Percentiles rank a stretch among this genome's conserved stretches.
phyloP scores from a whole-genome alignment of 1,284 basidiomycete genomes.

The Puccinia polysora region DNA sequence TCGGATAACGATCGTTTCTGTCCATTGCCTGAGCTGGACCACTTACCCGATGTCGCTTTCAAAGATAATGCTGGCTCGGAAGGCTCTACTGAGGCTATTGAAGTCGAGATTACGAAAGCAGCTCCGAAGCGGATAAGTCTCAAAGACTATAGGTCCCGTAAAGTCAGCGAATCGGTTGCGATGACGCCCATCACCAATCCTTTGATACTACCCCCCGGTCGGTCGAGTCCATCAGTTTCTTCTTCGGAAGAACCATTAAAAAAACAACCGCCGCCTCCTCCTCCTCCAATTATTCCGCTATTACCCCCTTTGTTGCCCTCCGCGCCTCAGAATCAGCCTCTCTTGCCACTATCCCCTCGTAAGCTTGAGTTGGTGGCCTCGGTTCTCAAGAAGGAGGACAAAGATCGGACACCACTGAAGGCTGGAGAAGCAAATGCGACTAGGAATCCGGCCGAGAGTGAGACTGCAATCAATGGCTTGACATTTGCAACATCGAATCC shows the following conservation, averaged over 20 bases:
- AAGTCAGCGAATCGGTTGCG: conserved; percentile 25
- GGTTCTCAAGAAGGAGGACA: conserved; percentile 40
- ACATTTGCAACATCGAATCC: background rate
- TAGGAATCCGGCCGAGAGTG: background rate
- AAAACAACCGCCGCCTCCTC: conserved; percentile 2
- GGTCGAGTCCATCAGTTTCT: background rate
- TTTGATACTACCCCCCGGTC: conserved; percentile 7
- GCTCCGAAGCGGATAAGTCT: conserved; percentile 43
- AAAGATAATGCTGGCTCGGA: background rate
- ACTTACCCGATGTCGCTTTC: background rate
- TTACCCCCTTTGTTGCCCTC: conserved; percentile 36
- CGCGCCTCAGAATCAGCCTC: conserved; percentile 12
- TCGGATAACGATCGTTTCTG: too few relatives aligned
- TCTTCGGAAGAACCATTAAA: background rate
- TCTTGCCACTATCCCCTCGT: conserved; percentile 42
- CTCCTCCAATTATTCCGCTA: conserved; percentile 18
- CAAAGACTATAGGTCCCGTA: conserved; percentile 42
- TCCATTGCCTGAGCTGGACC: too few relatives aligned
- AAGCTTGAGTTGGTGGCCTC: conserved; percentile 44
- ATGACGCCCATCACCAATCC: conserved; percentile 19
- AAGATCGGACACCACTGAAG: conserved; percentile 11
- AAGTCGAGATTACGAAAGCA: background rate
- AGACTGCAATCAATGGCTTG: background rate
- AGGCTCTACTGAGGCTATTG: background rate
- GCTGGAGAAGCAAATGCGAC: conserved; percentile 7